Percentiles rank a stretch among this genome's conserved stretches.
phyloP scores from a whole-genome alignment of 306 rosid species.

The Rubus parviflorus region DNA sequence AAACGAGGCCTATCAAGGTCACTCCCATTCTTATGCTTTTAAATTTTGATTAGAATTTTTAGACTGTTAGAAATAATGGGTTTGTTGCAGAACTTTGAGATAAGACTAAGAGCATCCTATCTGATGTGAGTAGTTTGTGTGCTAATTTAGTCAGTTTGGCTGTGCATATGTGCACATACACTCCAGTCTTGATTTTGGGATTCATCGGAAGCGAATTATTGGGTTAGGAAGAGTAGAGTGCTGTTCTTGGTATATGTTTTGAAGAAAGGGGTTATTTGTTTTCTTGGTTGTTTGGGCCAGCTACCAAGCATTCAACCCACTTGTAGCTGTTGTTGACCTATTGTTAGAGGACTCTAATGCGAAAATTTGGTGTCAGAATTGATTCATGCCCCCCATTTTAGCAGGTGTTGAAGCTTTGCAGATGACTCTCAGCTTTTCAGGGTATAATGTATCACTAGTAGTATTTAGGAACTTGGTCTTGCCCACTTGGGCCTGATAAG shows the following conservation, averaged over 20 bases:
- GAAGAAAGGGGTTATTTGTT: neutral
- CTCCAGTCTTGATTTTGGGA: neutral
- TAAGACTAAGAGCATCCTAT: neutral
- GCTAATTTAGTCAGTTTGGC: neutral
- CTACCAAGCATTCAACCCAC: neutral
- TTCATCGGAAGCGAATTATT: neutral
- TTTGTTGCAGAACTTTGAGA: conserved; percentile 5
- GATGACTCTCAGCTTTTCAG: too few species aligned
- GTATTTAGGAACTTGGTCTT: too few species aligned
- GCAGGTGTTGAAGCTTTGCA: neutral
- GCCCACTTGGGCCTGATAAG: too few species aligned
- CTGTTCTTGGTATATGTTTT: neutral
- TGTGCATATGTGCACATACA: neutral
- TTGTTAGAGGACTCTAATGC: neutral
- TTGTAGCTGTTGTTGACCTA: neutral
- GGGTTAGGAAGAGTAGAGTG: neutral
- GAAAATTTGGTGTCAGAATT: neutral
- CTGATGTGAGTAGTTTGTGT: neutral
- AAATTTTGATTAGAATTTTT: neutral
- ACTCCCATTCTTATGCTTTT: neutral
- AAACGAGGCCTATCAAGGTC: conserved; percentile 91
- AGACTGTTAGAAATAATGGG: neutral
- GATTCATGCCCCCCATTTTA: neutral
- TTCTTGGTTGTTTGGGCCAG: neutral
- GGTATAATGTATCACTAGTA: too few species aligned